phyloP scores from a whole-genome alignment of 129 eudicot species.

The Silybum marianum region DNA sequence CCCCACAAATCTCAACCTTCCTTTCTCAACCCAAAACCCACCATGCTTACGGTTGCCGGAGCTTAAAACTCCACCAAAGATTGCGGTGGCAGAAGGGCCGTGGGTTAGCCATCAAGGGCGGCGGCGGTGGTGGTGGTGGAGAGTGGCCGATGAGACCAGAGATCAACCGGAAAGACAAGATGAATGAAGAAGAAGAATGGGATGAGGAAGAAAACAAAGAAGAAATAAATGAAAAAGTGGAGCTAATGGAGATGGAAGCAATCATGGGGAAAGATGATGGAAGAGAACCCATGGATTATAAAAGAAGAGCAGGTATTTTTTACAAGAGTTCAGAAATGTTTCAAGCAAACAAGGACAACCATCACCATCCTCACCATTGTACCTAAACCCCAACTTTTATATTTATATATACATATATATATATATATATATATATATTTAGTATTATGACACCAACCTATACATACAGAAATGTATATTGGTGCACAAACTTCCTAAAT shows the following conservation, averaged over 20 bases:
- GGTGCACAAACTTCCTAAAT: neutral
- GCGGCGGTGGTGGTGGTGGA: conserved; percentile 18
- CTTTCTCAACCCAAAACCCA: neutral
- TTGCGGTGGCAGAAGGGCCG: conserved; percentile 19
- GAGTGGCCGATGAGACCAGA: conserved; percentile 18
- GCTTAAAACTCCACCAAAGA: conserved; percentile 7
- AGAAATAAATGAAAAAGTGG: conserved; percentile 42
- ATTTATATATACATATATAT: neutral
- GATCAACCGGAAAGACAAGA: conserved; percentile 33
- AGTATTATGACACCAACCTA: neutral
- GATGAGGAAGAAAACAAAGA: conserved; percentile 11
- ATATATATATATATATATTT: neutral
- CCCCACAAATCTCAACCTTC: neutral
- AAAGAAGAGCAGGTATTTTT: conserved; percentile 75
- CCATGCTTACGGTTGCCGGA: conserved; percentile 3
- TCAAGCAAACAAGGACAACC: conserved; percentile 58
- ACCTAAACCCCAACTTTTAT: conserved; percentile 12
- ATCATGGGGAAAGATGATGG: conserved; percentile 91
- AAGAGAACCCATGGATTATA: conserved; percentile 64
- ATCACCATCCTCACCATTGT: conserved; percentile 31
- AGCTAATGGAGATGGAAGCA: conserved; percentile 88
- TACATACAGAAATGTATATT: no score
- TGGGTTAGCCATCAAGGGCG: conserved; percentile 24
- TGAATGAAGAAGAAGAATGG: conserved; percentile 23
- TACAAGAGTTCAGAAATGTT: conserved; percentile 66